Conservation (phyloP, 2,329 filamentous ascomycete genomes). For the Alternaria rosae region DNA sequence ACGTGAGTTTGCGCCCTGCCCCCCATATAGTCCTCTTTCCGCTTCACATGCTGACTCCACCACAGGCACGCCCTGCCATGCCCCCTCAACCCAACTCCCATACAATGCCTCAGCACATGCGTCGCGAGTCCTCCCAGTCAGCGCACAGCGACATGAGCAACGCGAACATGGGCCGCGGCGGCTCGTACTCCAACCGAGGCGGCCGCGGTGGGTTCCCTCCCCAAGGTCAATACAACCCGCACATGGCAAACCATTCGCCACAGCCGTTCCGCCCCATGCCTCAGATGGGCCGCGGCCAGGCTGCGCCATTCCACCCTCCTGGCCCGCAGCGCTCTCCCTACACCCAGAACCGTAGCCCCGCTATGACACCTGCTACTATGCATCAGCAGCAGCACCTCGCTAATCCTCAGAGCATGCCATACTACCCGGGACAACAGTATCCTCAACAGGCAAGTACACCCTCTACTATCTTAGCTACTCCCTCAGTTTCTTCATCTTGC, state of each 20-base stretch:
- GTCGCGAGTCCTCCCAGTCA: constrained; percentile 86
- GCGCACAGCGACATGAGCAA: constrained; percentile 76
- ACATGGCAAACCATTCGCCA: constrained; percentile 56
- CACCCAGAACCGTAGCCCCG: constrained; percentile 67
- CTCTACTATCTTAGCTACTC: constrained; percentile 49
- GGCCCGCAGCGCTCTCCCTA: constrained; percentile 62
- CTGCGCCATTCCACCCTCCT: constrained; percentile 59
- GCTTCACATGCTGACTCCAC: constrained; percentile 21
- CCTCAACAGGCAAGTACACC: constrained; percentile 68
- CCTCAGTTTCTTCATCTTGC: constrained; percentile 27
- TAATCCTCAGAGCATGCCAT: constrained; percentile 67
- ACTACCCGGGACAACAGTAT: constrained; percentile 65
- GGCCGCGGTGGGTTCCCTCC: constrained; percentile 59
- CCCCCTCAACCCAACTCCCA: constrained; percentile 54
- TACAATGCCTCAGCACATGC: constrained; percentile 72
- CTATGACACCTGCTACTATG: constrained; percentile 67
- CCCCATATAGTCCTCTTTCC: not conserved
- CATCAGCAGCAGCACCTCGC: constrained; percentile 65
- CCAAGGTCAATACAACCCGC: constrained; percentile 58
- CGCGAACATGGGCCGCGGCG: constrained; percentile 57
- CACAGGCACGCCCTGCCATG: constrained; percentile 73
- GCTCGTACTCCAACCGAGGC: constrained; percentile 50
- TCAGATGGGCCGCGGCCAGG: constrained; percentile 61
- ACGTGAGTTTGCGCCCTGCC: constrained; percentile 65
- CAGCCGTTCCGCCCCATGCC: constrained; percentile 61